Percentiles rank a stretch among this genome's conserved stretches.
Evolutionary conservation across 2,329 filamentous ascomycete species (phyloP).

Genomic region (Penicillium sp.): DNA sequence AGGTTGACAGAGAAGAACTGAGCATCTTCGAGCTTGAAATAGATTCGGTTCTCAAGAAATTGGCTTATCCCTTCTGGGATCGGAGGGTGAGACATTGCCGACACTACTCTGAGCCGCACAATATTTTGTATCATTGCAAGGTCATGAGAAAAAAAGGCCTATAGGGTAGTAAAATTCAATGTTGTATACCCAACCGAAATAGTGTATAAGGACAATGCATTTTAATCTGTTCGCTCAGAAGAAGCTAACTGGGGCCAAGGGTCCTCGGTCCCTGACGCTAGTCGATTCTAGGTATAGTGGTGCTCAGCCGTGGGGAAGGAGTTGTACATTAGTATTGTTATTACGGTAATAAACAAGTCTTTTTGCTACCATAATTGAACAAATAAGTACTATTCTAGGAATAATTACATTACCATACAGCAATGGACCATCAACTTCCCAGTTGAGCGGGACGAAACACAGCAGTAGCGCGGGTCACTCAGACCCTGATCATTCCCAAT

Average conservation of each 20-base stretch:
- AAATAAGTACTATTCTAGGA: neutral
- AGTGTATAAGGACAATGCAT: neutral
- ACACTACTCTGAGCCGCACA: neutral
- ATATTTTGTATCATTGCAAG: neutral
- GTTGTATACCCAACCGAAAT: neutral
- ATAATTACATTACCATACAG: neutral
- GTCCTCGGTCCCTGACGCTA: constrained; percentile 12
- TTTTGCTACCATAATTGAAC: neutral
- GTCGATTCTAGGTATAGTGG: constrained; percentile 4
- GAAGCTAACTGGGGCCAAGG: constrained; percentile 1
- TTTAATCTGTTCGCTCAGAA: neutral
- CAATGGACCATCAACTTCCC: neutral
- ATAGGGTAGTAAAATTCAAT: neutral
- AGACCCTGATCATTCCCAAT: constrained; percentile 21
- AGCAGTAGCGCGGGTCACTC: neutral
- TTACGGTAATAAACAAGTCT: constrained; percentile 1
- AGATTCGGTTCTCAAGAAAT: neutral
- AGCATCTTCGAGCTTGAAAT: neutral
- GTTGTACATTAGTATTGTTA: neutral
- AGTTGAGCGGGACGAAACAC: constrained; percentile 12
- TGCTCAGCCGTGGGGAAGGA: neutral
- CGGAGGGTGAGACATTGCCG: constrained; percentile 3
- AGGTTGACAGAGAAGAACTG: neutral
- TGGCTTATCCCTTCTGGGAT: neutral
- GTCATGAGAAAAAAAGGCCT: neutral